A percentile compares a stretch with the other conserved stretches of the same genome.
Conservation (phyloP, 208 protist genomes). For the Trypanosoma boissoni region DNA sequence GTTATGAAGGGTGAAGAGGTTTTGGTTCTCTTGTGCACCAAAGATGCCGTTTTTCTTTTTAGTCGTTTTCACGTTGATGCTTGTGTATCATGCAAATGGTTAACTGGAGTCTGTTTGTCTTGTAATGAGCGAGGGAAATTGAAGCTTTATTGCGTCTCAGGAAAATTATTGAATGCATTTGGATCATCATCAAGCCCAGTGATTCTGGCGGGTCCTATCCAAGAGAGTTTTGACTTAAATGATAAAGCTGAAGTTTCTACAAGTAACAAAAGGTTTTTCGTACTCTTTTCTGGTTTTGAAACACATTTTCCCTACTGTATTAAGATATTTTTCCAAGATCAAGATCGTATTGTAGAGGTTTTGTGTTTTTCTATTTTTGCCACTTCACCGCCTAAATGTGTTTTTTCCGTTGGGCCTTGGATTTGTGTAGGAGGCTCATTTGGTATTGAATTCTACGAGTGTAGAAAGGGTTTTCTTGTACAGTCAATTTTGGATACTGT, state of each 20-base stretch:
- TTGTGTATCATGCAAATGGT: conserved; percentile 16
- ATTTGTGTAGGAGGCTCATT: conserved; percentile 19
- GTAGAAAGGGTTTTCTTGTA: conserved; percentile 8
- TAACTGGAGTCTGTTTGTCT: conserved; percentile 21
- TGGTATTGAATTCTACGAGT: conserved; percentile 30
- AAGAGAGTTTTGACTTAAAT: conserved; percentile 12
- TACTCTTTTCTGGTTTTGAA: conserved; percentile 15
- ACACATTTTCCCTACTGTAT: conserved; percentile 17
- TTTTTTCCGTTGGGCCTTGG: conserved; percentile 29
- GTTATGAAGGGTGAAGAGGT: conserved; percentile 8
- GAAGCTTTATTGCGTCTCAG: conserved; percentile 9
- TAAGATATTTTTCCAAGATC: conserved; percentile 8
- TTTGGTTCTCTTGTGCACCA: conserved; percentile 11
- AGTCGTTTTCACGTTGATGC: conserved; percentile 5
- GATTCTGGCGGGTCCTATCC: conserved; percentile 8
- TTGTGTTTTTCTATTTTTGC: conserved; percentile 21
- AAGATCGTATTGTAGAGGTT: conserved; percentile 6
- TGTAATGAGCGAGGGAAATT: conserved; percentile 1
- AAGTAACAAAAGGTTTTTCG: conserved; percentile 10
- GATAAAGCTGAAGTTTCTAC: not conserved
- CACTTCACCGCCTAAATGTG: conserved; percentile 4
- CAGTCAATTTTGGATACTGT: conserved; percentile 23
- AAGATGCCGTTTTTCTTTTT: conserved; percentile 10
- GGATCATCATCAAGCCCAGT: conserved; percentile 8
- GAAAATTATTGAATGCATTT: conserved; percentile 7